Base-by-base conservation (phyloP, 2,329 filamentous ascomycete species). In the Tricladium varicosporioides region DNA sequence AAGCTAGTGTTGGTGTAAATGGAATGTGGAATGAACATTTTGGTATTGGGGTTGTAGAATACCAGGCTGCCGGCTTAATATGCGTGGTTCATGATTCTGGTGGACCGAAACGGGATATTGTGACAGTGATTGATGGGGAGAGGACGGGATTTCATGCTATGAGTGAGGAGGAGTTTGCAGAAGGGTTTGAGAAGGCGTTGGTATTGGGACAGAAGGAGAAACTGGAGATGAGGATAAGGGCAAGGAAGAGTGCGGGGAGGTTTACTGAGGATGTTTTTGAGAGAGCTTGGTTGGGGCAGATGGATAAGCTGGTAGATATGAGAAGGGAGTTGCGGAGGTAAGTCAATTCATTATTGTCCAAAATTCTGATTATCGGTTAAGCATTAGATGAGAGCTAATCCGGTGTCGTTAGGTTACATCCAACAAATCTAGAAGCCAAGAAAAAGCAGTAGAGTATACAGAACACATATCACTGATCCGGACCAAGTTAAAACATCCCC, bases 21-120 rank as follows among this genome's bases (percentile, higher is more conserved):
- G 91, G 89, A 68, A 99, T 99, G 94, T 99, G 94, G 93, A 97
- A 97, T 71, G 94, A 99, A 76, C 94, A 99, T 73, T 99, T 99
- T 71, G 94, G 94, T 18, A 99, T 99, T 58, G 94, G 94, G 1
- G 92, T 97, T 14, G 94, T 99, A 43, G 94, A 99, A 77, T 99
- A 97, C 70, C 92, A 97, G 71, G 94, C 94, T 3, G 94, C 94
- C 0, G 94, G 94, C 1, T 78, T 99, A 57, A 92, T 99, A 56
- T 86, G 88, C 5, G 92, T 99, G 0, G 94, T 97, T 8, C 94
- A 99, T 68, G 80, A 97, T 72, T 94, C 89, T 51, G 94, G 93
- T 8, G 94, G 94, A 0, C 94, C 94, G 1, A 96, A 94, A 74
- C 75, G 91, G 60, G 94, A 99, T 70, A 99, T 99, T 64, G 93